A percentile compares a stretch with the other conserved stretches of the same genome.
Evolutionary conservation across 306 rosid genomes (phyloP).

Genomic region (Corylus heterophylla): DNA sequence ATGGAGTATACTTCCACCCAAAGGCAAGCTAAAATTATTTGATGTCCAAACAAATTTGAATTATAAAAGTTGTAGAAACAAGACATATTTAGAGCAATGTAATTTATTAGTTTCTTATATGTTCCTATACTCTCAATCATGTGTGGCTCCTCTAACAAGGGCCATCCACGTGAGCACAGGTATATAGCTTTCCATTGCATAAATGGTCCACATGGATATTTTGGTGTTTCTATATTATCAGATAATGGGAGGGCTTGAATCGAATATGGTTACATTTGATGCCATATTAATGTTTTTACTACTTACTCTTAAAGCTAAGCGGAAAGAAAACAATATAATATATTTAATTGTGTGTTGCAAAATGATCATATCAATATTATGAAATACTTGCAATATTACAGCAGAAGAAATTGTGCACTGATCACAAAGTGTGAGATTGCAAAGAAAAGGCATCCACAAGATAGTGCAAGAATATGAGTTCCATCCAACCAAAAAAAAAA

Average conservation of each 20-base stretch:
- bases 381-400: background rate
- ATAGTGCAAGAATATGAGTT: background rate
- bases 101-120: background rate
- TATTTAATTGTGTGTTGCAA: background rate
- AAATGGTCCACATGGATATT: background rate
- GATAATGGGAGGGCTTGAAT: background rate
- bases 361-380: background rate
- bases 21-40: background rate
- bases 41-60: background rate
- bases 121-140: background rate
- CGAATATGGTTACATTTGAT: background rate
- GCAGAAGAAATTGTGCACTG: background rate
- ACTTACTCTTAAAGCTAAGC: background rate
- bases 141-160: background rate
- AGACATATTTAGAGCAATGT: background rate
- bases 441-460: background rate
- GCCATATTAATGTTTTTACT: background rate
- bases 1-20: background rate
- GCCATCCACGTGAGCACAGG: background rate
- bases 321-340: background rate
- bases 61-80: background rate
- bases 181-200: background rate
- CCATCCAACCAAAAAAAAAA: background rate
- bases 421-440: background rate
- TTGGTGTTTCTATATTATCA: background rate